Evolutionary conservation across 1,139 yeast species (phyloP), one percentile per base, ranked within the genome.

Genomic region (Debaryomyces udenii): DNA sequence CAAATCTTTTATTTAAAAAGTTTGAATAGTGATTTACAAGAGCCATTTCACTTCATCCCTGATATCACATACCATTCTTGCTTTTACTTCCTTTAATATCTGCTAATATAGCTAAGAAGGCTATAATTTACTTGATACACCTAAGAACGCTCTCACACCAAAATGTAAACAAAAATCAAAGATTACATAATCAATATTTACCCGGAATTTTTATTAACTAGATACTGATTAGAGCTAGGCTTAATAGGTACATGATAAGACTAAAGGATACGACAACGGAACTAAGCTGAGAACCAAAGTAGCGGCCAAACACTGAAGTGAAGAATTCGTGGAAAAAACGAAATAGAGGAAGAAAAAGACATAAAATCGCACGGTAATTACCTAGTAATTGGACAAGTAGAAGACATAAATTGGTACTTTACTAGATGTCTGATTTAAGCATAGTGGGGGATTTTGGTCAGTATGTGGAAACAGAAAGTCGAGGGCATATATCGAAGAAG

Each of bases 361-460:
- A n/a, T n/a, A n/a, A n/a, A n/a, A n/a, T n/a, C n/a, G n/a, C n/a
- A n/a, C n/a, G n/a, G n/a, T n/a, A n/a, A n/a, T n/a, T n/a, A n/a
- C n/a, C n/a, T n/a, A n/a, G n/a, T n/a, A n/a, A n/a, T n/a, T n/a
- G n/a, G n/a, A n/a, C n/a, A n/a, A n/a, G n/a, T n/a, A n/a, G n/a
- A n/a, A n/a, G n/a, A n/a, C n/a, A n/a, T n/a, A n/a, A 20, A 20
- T 20, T 20, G 22, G 22, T 5, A 20, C 7, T 20, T 20, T 5
- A 20, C 7, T 6, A 20, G 22, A 42, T 42, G 45, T 31, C 40
- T 28, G 41, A 24, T 31, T 31, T 44, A 23, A 40, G 37, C 18
- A 32, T 28, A 11, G 33, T 44, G 11, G 42, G 45, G 14, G 35
- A 44, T 22, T 44, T 44, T 22, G 26, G 31, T 9, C 27, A 31